These are phyloP conservation scores for Avena insularis DNA, from an alignment of 176 grass and related monocot species.

Conservation along the genomic window DNA sequence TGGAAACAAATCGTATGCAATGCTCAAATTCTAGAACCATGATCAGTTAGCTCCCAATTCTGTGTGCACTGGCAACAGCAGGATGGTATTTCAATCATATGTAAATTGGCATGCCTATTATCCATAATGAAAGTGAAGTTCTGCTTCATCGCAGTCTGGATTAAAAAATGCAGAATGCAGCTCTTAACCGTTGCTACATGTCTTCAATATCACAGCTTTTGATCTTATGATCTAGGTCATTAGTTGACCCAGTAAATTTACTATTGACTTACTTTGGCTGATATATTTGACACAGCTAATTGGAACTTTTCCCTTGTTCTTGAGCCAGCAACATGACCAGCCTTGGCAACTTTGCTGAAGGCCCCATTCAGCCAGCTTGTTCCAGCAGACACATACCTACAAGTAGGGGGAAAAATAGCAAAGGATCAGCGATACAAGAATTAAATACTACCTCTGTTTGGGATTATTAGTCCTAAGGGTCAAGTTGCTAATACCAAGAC, in stretches of 20 bases:
- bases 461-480: no score
- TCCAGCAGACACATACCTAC: conserved; percentile 94
- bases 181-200: conserved; percentile 16
- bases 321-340: conserved; percentile 77
- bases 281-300: conserved; percentile 84
- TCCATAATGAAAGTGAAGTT: conserved; percentile 29
- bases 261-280: conserved; percentile 73
- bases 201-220: background rate
- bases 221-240: background rate
- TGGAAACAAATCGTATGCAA: background rate
- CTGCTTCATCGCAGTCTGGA: background rate
- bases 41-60: conserved; percentile 1
- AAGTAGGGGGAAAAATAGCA: conserved; percentile 30
- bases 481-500: no score
- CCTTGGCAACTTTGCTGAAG: conserved; percentile 82
- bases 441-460: background rate
- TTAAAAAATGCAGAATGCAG: background rate
- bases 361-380: conserved; percentile 95
- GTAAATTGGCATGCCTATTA: conserved; percentile 19
- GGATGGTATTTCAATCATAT: background rate
- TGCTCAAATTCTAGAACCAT: background rate
- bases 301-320: conserved; percentile 99
- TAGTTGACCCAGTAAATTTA: conserved; percentile 11
- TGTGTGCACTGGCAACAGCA: background rate
- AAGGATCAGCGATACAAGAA: conserved; percentile 36